phyloP scores from a whole-genome alignment of 441 rosid species.

The Corymbia citriodora region DNA sequence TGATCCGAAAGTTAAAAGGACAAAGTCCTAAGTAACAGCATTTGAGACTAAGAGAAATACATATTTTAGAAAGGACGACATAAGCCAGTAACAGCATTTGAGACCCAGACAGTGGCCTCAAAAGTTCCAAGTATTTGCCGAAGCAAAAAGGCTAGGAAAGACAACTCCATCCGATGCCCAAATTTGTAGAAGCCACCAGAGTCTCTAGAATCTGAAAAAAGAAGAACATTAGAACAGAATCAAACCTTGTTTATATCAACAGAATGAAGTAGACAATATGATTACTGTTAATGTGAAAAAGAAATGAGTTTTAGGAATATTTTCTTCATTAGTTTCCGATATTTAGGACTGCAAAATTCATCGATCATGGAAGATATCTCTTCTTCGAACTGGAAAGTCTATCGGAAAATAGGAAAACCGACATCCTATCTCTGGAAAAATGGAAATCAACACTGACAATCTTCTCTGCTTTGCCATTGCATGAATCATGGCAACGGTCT shows the following conservation, averaged over 20 bases:
- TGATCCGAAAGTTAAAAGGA: background rate
- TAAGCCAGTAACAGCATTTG: background rate
- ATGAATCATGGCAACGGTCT: background rate
- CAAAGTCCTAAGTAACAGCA: background rate
- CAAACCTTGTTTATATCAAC: background rate
- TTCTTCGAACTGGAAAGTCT: background rate
- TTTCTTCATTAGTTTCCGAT: too few species aligned
- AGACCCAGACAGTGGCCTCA: background rate
- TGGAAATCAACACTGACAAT: background rate
- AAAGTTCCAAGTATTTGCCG: background rate
- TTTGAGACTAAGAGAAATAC: background rate
- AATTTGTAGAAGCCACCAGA: background rate
- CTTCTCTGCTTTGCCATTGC: background rate
- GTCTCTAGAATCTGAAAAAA: background rate
- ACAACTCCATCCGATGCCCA: background rate
- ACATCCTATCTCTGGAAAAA: background rate
- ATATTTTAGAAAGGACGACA: background rate
- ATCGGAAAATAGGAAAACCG: background rate
- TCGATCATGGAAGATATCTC: background rate
- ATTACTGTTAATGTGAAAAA: background rate
- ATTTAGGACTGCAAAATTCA: background rate
- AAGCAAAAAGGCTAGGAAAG: background rate
- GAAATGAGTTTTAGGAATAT: background rate
- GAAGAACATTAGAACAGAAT: background rate
- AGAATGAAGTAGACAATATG: background rate